Conservation (phyloP, 805 yeast genomes). For the Monosporozyma siamensis region DNA sequence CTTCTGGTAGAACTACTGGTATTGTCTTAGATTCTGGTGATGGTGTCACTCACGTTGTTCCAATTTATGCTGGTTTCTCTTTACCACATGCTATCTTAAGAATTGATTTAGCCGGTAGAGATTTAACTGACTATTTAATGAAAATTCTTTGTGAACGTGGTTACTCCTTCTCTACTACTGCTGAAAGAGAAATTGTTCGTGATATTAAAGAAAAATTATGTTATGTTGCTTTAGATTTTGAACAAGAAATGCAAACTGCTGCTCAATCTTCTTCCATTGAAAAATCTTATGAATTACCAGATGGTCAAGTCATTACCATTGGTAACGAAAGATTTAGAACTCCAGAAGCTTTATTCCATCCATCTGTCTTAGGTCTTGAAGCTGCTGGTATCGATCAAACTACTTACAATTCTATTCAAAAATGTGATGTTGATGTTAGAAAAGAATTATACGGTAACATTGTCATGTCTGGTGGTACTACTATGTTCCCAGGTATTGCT, state of each 20-base stretch:
- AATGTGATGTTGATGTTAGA: constrained; percentile 98
- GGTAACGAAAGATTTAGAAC: constrained; percentile 99
- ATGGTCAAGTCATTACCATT: constrained; percentile 98
- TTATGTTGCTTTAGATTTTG: constrained; percentile 98
- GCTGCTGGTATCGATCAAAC: constrained; percentile 99
- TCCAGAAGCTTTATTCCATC: constrained; percentile 99
- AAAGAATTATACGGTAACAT: constrained; percentile 98
- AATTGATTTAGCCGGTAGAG: constrained; percentile 99
- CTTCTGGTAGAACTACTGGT: constrained; percentile 99
- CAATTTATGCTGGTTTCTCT: constrained; percentile 99
- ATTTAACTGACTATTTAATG: constrained; percentile 97
- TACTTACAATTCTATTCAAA: constrained; percentile 62
- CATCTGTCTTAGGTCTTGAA: constrained; percentile 82
- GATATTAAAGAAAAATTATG: constrained; percentile 95
- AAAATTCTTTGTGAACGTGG: constrained; percentile 98
- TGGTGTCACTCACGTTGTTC: constrained; percentile 99
- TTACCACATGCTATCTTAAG: constrained; percentile 98
- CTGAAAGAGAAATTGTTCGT: constrained; percentile 93
- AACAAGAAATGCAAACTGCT: constrained; percentile 99
- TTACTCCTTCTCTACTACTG: constrained; percentile 96
- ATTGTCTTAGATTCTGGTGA: constrained; percentile 99
- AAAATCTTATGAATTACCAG: constrained; percentile 98
- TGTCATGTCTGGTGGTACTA: constrained; percentile 99
- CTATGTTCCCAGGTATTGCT: constrained; percentile 99
- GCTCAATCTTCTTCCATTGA: constrained; percentile 96